Evolutionary conservation across 2,329 filamentous ascomycete species (phyloP), one percentile per base, ranked within the genome.

Genomic region (Hypoxylon sp.): DNA sequence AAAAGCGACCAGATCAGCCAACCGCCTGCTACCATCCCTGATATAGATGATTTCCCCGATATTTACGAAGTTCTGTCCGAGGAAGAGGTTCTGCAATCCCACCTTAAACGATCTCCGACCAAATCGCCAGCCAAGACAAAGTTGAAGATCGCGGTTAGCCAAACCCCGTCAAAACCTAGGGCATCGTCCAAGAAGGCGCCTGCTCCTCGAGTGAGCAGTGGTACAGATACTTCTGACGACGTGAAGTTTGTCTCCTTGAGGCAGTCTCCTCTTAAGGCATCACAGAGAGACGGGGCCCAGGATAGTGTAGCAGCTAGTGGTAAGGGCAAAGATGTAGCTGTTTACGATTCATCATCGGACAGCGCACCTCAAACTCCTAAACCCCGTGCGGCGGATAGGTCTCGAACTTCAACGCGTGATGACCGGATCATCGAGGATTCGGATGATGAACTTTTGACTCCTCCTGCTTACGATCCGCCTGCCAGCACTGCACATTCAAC

Each of bases 401-500:
- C 57, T 5, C 58, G 57, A 37, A 59, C 40, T 34, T 51, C 47
- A 19, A 65, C 66, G 32, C 57, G 27, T 13, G 60, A 72, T 43
- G 69, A 72, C 20, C 68, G 71, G 23, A 65, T 81, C 5, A 77
- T 84, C 29, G 73, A 78, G 41, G 81, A 84, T 59, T 84, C 81
- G 0, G 81, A 84, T 32, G 81, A 83, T 31, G 80, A 83, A 31
- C 78, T 76, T 30, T 60, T 78, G 4, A 75, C 74, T 4, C 73
- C 77, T 8, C 71, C 68, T 6, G 68, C 67, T 7, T 68, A 65
- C 26, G 66, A 78, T 62, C 51, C 64, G 45, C 62, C 67, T 3
- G 63, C 65, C 8, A 60, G 67, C 13, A 64, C 65, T 20, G 56
- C 59, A 23, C 61, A 57, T 46, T 65, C 58, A 12, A 51, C 35